A percentile compares a stretch with the other conserved stretches of the same genome.
Conservation (phyloP, 1,284 basidiomycete genomes). For the Vanrija sp. region DNA sequence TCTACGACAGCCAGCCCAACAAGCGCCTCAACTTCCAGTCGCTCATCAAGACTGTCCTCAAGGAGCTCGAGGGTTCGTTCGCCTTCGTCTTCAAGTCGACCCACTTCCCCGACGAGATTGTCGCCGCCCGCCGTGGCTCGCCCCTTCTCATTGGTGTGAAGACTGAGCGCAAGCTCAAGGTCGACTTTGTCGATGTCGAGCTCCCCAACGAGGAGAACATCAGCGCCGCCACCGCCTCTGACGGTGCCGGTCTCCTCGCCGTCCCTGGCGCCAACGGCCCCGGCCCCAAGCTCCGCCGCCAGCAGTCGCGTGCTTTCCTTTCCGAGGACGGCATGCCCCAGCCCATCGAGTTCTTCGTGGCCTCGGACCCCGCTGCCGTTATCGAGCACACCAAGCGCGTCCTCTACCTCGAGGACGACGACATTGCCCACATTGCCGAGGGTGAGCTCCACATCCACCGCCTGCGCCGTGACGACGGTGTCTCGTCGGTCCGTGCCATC, state of each 20-base stretch:
- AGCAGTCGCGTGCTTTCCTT: conserved; percentile 97
- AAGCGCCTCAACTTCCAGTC: conserved; percentile 87
- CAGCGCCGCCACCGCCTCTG: conserved; percentile 30
- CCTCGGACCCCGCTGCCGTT: conserved; percentile 93
- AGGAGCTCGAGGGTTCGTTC: conserved; percentile 98
- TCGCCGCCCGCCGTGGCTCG: conserved; percentile 93
- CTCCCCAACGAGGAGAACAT: conserved; percentile 65
- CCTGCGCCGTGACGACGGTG: conserved; percentile 80
- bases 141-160: conserved; percentile 97
- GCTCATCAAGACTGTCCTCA: conserved; percentile 91
- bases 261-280: conserved; percentile 60
- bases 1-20: conserved; percentile 88
- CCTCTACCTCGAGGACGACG: conserved; percentile 97
- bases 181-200: conserved; percentile 97
- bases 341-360: conserved; percentile 99
- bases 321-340: conserved; percentile 97
- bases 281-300: conserved; percentile 80
- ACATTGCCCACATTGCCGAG: conserved; percentile 95
- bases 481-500: conserved; percentile 82
- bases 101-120: conserved; percentile 95
- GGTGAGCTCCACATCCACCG: conserved; percentile 99
- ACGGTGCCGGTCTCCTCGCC: conserved; percentile 60
- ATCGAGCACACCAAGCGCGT: conserved; percentile 99
- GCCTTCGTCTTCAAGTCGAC: conserved; percentile 99
- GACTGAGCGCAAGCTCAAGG: conserved; percentile 99